These are phyloP conservation scores for Suillus subalutaceus DNA, from an alignment of 768 basidiomycete species.

Conservation along the genomic window DNA sequence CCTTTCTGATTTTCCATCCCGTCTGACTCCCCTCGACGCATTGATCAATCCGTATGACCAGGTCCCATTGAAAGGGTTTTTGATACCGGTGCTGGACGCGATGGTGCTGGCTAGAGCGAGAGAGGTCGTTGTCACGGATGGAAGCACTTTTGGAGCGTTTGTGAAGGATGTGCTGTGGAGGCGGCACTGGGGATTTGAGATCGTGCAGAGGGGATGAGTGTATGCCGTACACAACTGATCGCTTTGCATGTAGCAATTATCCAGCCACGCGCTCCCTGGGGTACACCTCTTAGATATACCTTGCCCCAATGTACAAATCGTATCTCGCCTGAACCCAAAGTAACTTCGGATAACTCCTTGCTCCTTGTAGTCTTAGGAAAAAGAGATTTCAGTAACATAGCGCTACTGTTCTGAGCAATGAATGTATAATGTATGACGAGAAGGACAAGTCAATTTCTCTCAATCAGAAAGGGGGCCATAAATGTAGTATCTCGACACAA, in stretches of 20 bases:
- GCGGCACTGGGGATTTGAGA: slow-evolving; percentile 52
- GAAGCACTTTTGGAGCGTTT: slow-evolving; percentile 59
- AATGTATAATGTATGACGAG: no score
- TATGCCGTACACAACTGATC: neutral
- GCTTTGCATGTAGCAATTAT: neutral
- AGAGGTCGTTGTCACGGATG: slow-evolving; percentile 66
- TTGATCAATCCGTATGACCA: slow-evolving; percentile 53
- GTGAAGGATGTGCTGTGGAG: slow-evolving; percentile 70
- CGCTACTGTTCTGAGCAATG: no score
- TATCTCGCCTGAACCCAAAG: neutral
- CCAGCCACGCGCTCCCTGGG: neutral
- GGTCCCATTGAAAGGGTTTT: slow-evolving; percentile 45
- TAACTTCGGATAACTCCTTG: neutral
- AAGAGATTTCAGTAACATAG: no score
- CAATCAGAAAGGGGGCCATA: no score
- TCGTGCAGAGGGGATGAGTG: slow-evolving; percentile 36
- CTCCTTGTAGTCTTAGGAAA: neutral
- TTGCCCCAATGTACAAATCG: neutral
- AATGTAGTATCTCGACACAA: no score
- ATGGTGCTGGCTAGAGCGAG: slow-evolving; percentile 65
- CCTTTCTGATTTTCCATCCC: slow-evolving; percentile 51
- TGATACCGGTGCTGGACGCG: slow-evolving; percentile 71
- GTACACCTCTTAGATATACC: neutral
- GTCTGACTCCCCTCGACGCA: slow-evolving; percentile 34
- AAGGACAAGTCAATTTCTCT: no score